Percentiles rank a stretch among this genome's conserved stretches.
Evolutionary conservation across 148 eudicot genomes (phyloP).

Genomic region (Chenopodium berlandieri): DNA sequence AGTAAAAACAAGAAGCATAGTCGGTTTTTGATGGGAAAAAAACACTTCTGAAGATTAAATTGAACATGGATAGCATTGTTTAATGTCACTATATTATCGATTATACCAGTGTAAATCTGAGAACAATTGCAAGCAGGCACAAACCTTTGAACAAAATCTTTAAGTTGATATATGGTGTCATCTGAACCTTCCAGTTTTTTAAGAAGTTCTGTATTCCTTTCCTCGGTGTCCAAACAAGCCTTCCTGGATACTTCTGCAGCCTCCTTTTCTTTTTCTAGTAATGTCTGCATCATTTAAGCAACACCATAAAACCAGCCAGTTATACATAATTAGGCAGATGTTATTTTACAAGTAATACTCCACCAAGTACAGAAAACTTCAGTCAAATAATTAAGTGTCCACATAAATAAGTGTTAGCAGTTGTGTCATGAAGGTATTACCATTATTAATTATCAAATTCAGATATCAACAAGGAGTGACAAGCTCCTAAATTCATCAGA

Average conservation of each 20-base stretch:
- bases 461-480: background rate
- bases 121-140: conserved; percentile 20
- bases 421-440: background rate
- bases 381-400: background rate
- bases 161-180: conserved; percentile 63
- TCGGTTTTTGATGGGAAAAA: background rate
- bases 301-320: conserved; percentile 4
- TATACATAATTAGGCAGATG: background rate
- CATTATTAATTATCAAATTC: background rate
- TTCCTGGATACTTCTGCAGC: conserved; percentile 61
- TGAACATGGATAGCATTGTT: background rate
- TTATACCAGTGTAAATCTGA: background rate
- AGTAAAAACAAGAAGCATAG: background rate
- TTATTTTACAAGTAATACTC: background rate
- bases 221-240: conserved; percentile 53
- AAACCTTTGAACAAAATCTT: conserved; percentile 85
- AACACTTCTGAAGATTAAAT: background rate
- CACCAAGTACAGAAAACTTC: background rate
- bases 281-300: conserved; percentile 41
- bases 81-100: background rate
- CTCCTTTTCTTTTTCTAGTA: conserved; percentile 48
- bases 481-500: background rate
- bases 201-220: conserved; percentile 55
- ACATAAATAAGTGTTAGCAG: no score
- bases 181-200: conserved; percentile 74